Conservation (phyloP, 2,329 filamentous ascomycete species). For the Ophiosphaerella korrae region DNA sequence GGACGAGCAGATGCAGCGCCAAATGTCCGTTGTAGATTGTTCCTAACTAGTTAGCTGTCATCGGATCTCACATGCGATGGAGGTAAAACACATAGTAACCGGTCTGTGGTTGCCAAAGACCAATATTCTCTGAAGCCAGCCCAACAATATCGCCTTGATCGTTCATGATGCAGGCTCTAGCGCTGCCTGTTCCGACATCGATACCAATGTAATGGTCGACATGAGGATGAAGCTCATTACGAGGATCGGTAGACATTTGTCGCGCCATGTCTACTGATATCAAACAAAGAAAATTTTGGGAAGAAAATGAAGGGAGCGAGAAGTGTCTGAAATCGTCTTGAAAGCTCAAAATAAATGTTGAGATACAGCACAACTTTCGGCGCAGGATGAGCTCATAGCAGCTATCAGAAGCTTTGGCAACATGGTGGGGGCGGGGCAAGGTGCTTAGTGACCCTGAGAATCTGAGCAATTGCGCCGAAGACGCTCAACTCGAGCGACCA, state of each 20-base stretch:
- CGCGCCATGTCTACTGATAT: conserved; percentile 36
- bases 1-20: conserved; percentile 89
- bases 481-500: conserved; percentile 14
- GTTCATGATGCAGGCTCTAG: conserved; percentile 94
- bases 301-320: not conserved
- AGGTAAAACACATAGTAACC: conserved; percentile 57
- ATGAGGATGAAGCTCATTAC: conserved; percentile 62
- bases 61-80: not conserved
- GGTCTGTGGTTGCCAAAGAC: conserved; percentile 59
- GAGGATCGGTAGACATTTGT: conserved; percentile 57
- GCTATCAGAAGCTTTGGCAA: conserved; percentile 31
- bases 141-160: conserved; percentile 82
- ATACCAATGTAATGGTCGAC: conserved; percentile 77
- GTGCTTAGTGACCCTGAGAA: conserved; percentile 26
- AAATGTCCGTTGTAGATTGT: conserved; percentile 98
- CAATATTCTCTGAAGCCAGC: conserved; percentile 59
- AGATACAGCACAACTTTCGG: conserved; percentile 32
- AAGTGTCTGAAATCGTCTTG: not conserved
- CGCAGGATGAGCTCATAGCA: conserved; percentile 46
- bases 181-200: conserved; percentile 95
- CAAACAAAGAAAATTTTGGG: conserved; percentile 1
- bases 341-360: conserved; percentile 33
- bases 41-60: conserved; percentile 61
- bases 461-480: conserved; percentile 22
- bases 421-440: conserved; percentile 42